Conservation (phyloP, 495 filamentous ascomycete species). For the Tricharina praecox region DNA sequence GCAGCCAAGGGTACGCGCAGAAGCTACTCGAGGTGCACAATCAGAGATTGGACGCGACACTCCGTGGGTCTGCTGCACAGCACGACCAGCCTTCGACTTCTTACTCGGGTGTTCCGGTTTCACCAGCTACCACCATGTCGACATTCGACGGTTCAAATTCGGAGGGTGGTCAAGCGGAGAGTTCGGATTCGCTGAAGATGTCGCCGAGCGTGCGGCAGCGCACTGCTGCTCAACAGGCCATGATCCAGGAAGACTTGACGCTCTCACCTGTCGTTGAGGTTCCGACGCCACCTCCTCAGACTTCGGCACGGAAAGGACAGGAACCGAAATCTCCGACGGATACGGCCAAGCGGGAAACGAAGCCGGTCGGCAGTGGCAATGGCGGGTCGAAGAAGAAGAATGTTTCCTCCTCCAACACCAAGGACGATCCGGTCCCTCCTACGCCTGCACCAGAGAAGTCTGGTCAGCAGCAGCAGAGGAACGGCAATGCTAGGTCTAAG, state of each 20-base stretch:
- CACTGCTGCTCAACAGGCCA: constrained; percentile 14
- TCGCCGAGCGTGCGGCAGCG: constrained; percentile 21
- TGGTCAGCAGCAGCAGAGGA: no score
- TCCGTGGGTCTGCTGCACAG: background rate
- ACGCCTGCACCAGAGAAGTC: constrained; percentile 6
- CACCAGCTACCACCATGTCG: background rate
- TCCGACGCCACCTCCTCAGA: constrained; percentile 5
- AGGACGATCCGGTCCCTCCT: constrained; percentile 4
- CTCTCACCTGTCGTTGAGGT: constrained; percentile 12
- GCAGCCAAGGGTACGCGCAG: constrained; percentile 17
- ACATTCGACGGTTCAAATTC: background rate
- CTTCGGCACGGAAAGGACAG: constrained; percentile 6
- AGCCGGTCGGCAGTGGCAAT: background rate
- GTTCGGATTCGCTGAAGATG: constrained; percentile 9
- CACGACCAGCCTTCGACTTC: background rate
- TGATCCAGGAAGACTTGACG: constrained; percentile 20
- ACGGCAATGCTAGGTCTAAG: constrained; percentile 5
- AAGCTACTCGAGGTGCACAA: constrained; percentile 22
- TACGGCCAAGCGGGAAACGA: background rate
- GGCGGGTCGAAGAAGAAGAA: constrained; percentile 5
- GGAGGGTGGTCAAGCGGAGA: constrained; percentile 12
- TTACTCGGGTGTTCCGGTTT: background rate
- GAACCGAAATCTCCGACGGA: constrained; percentile 10
- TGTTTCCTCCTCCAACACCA: background rate
- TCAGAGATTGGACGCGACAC: constrained; percentile 1